These are phyloP conservation scores for Boletus hoseneyae DNA, from an alignment of 1,284 basidiomycete genomes.

Conservation along the genomic window DNA sequence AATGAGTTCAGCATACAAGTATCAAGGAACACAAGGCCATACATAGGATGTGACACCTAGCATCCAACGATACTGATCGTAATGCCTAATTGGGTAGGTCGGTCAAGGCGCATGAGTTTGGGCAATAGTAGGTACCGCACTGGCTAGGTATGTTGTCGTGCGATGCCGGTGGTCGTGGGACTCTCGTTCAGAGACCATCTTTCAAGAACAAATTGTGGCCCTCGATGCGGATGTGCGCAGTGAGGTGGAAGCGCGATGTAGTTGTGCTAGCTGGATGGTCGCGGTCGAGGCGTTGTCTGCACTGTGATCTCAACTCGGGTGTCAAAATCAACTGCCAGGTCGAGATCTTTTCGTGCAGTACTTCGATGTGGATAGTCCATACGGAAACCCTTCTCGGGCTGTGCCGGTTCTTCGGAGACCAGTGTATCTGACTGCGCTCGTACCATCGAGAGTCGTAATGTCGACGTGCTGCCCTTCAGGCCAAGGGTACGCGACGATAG, in stretches of 20 bases:
- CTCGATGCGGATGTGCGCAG: conserved; percentile 55
- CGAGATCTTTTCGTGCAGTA: conserved; percentile 36
- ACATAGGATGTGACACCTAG: conserved; percentile 68
- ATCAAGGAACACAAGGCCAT: conserved; percentile 20
- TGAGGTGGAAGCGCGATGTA: conserved; percentile 62
- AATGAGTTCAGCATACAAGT: conserved; percentile 1
- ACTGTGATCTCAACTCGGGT: not conserved
- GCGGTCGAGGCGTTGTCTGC: conserved; percentile 2
- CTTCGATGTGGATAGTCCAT: conserved; percentile 49
- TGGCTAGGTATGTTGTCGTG: too few relatives aligned
- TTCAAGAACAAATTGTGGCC: conserved; percentile 64
- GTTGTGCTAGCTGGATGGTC: conserved; percentile 19
- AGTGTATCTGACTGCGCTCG: conserved; percentile 1
- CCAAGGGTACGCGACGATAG: conserved; percentile 62
- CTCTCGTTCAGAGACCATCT: too few relatives aligned
- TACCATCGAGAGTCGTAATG: conserved; percentile 10
- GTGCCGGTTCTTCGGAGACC: conserved; percentile 6
- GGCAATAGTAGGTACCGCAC: not conserved
- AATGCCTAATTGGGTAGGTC: conserved; percentile 34
- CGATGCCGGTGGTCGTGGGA: too few relatives aligned
- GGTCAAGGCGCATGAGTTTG: conserved; percentile 35
- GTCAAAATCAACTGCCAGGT: conserved; percentile 21
- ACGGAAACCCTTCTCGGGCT: conserved; percentile 30
- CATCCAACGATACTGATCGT: conserved; percentile 69
- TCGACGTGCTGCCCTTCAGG: conserved; percentile 47